Conservation (phyloP, 2,329 filamentous ascomycete species). For the Cladobotryum protrusum region DNA sequence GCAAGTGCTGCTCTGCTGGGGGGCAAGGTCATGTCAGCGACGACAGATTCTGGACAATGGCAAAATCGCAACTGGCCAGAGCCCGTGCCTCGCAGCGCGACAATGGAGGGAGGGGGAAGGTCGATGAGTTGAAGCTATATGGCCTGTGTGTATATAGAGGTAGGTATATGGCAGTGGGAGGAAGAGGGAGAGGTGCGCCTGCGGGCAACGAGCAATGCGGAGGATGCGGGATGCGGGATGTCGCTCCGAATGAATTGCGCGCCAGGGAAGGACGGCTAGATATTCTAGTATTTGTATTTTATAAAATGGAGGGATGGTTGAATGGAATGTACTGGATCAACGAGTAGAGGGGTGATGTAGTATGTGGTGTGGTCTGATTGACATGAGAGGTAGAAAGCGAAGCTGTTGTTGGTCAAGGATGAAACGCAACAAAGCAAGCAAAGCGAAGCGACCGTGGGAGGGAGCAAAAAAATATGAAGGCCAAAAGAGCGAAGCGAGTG, state of each 20-base stretch:
- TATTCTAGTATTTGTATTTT: no score
- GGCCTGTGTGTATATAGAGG: not conserved
- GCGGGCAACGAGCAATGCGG: not conserved
- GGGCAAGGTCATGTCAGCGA: conserved; percentile 4
- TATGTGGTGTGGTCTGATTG: no score
- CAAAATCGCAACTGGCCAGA: not conserved
- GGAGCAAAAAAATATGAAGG: no score
- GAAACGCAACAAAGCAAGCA: not conserved
- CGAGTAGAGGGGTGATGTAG: no score
- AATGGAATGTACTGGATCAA: no score
- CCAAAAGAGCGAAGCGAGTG: not conserved
- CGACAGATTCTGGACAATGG: not conserved
- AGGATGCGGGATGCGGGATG: not conserved
- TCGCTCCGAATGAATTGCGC: not conserved
- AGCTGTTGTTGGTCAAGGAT: no score
- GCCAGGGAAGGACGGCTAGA: not conserved
- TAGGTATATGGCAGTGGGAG: not conserved
- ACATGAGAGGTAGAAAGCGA: no score
- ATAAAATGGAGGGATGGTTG: no score
- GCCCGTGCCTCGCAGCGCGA: not conserved
- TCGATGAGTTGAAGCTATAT: not conserved
- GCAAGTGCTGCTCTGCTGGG: conserved; percentile 35
- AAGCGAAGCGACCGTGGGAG: not conserved
- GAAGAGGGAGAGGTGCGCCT: not conserved
- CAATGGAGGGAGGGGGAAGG: not conserved